A percentile compares a stretch with the other conserved stretches of the same genome.
Evolutionary conservation across 2,329 filamentous ascomycete genomes (phyloP).

Genomic region (Harringtonia lauricola): DNA sequence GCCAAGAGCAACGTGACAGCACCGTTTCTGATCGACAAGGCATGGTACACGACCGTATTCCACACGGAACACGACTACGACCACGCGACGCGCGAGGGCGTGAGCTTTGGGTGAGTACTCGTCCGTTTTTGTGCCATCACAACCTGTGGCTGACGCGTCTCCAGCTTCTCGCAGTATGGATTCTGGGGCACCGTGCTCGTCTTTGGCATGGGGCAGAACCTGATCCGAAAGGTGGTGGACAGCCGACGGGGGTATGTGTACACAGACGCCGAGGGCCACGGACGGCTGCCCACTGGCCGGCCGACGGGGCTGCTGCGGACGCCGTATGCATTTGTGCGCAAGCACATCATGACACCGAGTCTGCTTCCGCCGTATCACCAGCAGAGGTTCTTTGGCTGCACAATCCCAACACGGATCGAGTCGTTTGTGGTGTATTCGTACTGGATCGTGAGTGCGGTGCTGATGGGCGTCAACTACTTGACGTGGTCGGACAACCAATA

Average conservation of each 20-base stretch:
- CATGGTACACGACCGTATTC: neutral
- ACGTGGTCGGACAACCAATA: too few species aligned
- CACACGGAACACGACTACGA: neutral
- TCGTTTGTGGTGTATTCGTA: neutral
- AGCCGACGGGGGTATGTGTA: neutral
- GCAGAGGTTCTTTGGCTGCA: slow-evolving; percentile 2
- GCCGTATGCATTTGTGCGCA: neutral
- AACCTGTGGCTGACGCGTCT: too few species aligned
- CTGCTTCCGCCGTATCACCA: slow-evolving; percentile 1
- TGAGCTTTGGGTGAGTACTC: neutral
- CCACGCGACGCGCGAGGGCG: neutral
- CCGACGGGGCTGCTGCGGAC: neutral
- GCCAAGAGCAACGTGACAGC: neutral
- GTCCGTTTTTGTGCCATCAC: neutral
- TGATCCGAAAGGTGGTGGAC: neutral
- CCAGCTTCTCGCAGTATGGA: slow-evolving; percentile 1
- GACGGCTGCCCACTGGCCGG: neutral
- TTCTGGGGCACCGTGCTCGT: slow-evolving; percentile 5
- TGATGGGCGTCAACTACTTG: too few species aligned
- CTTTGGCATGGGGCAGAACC: slow-evolving; percentile 1
- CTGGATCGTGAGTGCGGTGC: too few species aligned
- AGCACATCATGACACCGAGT: slow-evolving; percentile 1
- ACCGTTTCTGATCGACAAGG: neutral
- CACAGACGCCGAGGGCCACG: neutral
- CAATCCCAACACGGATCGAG: slow-evolving; percentile 4